Conservation (phyloP, 371 early-diverging fungal genomes). For the Actinomortierella wolfii region DNA sequence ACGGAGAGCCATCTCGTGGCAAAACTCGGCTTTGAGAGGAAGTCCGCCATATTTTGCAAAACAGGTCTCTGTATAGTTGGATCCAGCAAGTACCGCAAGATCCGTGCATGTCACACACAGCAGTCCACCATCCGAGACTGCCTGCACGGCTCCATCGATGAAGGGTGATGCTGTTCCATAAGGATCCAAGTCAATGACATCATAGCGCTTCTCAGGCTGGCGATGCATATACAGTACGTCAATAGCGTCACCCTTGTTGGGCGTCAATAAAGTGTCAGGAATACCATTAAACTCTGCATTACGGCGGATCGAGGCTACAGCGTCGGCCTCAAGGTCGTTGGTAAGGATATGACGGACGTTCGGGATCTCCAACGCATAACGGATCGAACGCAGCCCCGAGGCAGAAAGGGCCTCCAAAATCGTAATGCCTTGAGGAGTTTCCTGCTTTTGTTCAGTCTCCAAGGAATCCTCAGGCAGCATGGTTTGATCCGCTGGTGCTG, state of each 20-base stretch:
- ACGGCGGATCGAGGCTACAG: conserved; percentile 88
- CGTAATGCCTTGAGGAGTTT: conserved; percentile 57
- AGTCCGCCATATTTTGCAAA: conserved; percentile 97
- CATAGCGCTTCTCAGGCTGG: conserved; percentile 63
- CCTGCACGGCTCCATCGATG: conserved; percentile 95
- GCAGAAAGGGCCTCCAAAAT: conserved; percentile 99
- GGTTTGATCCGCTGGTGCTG: neutral
- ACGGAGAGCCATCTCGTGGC: conserved; percentile 91
- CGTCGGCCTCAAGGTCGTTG: conserved; percentile 94
- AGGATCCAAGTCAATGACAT: conserved; percentile 97
- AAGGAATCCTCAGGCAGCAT: neutral
- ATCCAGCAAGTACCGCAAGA: conserved; percentile 95
- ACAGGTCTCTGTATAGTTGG: conserved; percentile 90
- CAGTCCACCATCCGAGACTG: conserved; percentile 90
- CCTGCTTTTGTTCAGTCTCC: conserved; percentile 30
- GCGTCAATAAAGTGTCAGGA: conserved; percentile 69
- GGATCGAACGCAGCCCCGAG: conserved; percentile 97
- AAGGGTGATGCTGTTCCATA: conserved; percentile 99
- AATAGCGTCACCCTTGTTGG: conserved; percentile 87
- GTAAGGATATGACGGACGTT: conserved; percentile 83
- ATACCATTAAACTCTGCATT: conserved; percentile 91
- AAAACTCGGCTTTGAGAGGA: conserved; percentile 81
- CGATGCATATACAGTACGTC: conserved; percentile 84
- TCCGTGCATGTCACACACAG: conserved; percentile 99
- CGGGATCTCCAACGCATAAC: conserved; percentile 97